Percentiles rank a stretch among this genome's conserved stretches.
These are phyloP conservation scores for Stachybotrys chlorohalonatus DNA, from an alignment of 2,329 filamentous ascomycete species.

Conservation along the genomic window DNA sequence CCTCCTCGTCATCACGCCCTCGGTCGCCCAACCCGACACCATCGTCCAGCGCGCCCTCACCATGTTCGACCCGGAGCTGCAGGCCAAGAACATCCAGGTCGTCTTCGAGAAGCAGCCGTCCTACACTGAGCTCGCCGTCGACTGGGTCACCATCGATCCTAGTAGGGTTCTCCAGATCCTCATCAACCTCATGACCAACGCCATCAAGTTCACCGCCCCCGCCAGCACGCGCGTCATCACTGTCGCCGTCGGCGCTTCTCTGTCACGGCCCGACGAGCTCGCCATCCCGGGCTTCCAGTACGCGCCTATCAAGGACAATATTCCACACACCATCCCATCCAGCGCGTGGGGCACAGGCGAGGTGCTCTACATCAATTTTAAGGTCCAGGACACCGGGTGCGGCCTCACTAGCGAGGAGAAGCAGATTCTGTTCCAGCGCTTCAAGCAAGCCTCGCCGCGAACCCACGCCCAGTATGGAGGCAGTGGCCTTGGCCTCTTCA, in stretches of 20 bases:
- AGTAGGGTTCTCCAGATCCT: slow-evolving; percentile 68
- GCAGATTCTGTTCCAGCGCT: slow-evolving; percentile 56
- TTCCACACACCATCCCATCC: slow-evolving; percentile 6
- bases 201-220: slow-evolving; percentile 63
- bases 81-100: slow-evolving; percentile 56
- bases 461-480: slow-evolving; percentile 53
- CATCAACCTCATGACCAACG: slow-evolving; percentile 70
- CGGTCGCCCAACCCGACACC: slow-evolving; percentile 53
- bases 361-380: slow-evolving; percentile 31
- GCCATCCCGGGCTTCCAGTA: slow-evolving; percentile 5
- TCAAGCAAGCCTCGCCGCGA: slow-evolving; percentile 49
- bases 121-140: slow-evolving; percentile 43
- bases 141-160: slow-evolving; percentile 61
- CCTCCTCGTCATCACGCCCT: slow-evolving; percentile 60
- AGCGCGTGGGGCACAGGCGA: slow-evolving; percentile 24
- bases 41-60: slow-evolving; percentile 58
- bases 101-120: slow-evolving; percentile 51
- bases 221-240: slow-evolving; percentile 28
- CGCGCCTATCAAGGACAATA: slow-evolving; percentile 1
- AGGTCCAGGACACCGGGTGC: slow-evolving; percentile 57
- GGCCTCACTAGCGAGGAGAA: slow-evolving; percentile 54
- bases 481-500: slow-evolving; percentile 55
- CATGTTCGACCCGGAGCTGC: slow-evolving; percentile 67
- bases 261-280: not conserved
- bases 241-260: slow-evolving; percentile 39